Evolutionary conservation across 208 protist genomes (phyloP).

Genomic region (Wallacemonas sp.): DNA sequence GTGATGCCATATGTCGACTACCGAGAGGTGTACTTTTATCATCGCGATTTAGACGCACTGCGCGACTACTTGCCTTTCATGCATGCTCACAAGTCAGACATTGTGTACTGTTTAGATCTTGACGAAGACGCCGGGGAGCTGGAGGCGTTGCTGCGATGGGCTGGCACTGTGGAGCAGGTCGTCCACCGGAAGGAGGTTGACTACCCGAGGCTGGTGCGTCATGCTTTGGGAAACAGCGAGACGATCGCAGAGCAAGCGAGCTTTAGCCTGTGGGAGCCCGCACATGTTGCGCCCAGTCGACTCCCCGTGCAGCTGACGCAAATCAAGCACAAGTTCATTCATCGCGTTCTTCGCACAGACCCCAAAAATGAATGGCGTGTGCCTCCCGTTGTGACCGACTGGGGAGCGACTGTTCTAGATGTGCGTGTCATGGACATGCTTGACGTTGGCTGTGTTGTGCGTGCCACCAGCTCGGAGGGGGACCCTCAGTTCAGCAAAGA

Average conservation of each 20-base stretch:
- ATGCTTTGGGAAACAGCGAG: background rate
- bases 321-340: background rate
- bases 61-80: background rate
- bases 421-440: slow-evolving; percentile 1
- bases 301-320: too few species aligned
- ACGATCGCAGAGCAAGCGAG: too few species aligned
- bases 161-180: background rate
- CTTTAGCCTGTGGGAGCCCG: background rate
- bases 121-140: slow-evolving; percentile 6
- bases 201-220: background rate
- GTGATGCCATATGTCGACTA: slow-evolving; percentile 1
- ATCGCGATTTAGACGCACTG: background rate
- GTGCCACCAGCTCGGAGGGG: background rate
- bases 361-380: too few species aligned
- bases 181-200: background rate
- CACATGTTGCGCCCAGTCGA: background rate
- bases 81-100: background rate
- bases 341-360: background rate
- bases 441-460: background rate
- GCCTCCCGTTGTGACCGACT: too few species aligned
- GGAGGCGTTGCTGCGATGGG: background rate
- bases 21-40: background rate
- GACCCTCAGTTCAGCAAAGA: background rate
- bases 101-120: background rate
- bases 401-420: background rate